Conservation (phyloP, 768 basidiomycete species). For the Strobilomyces echinocephalus region DNA sequence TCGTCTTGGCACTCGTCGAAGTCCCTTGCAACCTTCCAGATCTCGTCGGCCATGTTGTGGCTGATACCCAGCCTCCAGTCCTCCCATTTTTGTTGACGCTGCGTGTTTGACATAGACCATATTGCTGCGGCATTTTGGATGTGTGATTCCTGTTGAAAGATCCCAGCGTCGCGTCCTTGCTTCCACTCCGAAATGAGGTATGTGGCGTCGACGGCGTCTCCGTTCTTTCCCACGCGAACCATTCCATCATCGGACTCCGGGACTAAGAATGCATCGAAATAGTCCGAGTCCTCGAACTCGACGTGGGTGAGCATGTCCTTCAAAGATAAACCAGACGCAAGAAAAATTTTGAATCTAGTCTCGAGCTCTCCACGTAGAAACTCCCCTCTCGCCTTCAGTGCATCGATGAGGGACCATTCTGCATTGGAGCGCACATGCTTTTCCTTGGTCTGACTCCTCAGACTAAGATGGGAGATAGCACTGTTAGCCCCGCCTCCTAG, state of each 20-base stretch:
- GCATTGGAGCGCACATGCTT: slow-evolving; percentile 22
- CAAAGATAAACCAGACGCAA: slow-evolving; percentile 12
- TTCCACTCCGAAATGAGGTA: slow-evolving; percentile 51
- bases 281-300: slow-evolving; percentile 48
- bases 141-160: slow-evolving; percentile 29
- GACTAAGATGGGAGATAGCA: slow-evolving; percentile 40
- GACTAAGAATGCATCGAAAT: slow-evolving; percentile 42
- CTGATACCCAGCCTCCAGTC: slow-evolving; percentile 37
- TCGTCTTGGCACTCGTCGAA: slow-evolving; percentile 39
- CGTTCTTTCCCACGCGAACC: slow-evolving; percentile 39
- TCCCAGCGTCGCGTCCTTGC: slow-evolving; percentile 40
- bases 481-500: slow-evolving; percentile 52
- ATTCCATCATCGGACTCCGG: slow-evolving; percentile 43
- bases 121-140: slow-evolving; percentile 25
- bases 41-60: slow-evolving; percentile 29
- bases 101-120: slow-evolving; percentile 34
- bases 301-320: slow-evolving; percentile 40
- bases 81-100: slow-evolving; percentile 25
- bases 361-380: slow-evolving; percentile 21
- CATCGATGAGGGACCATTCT: slow-evolving; percentile 42
- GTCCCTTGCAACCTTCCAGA: slow-evolving; percentile 30
- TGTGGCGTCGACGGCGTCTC: slow-evolving; percentile 29
- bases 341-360: slow-evolving; percentile 27
- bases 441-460: slow-evolving; percentile 37
- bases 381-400: slow-evolving; percentile 24